Base-by-base conservation (phyloP, 805 yeast genomes). In the Metschnikowia hibisci region DNA sequence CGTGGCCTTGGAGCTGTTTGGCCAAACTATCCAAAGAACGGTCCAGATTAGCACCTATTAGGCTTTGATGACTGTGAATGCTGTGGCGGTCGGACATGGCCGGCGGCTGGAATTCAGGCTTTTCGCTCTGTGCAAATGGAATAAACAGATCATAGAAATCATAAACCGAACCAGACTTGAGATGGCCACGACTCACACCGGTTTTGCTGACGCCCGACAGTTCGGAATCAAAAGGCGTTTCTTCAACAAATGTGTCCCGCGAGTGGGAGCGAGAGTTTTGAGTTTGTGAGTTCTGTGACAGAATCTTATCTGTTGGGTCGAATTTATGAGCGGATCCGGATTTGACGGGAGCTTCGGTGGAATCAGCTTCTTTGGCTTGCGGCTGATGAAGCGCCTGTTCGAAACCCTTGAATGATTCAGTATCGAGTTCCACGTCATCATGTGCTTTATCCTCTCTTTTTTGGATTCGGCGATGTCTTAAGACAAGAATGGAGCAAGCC, bases 101-200 rank as follows among this genome's bases (percentile, higher is more conserved):
- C n/a, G 49, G 54, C 9, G 51, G 54, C 34, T 38, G 46, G 11
- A 7, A 29, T 4, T 20, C 20, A 8, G 34, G 28, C 6, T 41
- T 41, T 14, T 41, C 32, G 20, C 27, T 36, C 12, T 64, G 66
- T 38, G 69, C 44, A 7, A 69, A 58, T 3, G 76, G 76, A 42
- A 71, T 69, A 45, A 70, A 58, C 6, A 67, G 44, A 39, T 71
- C 73, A 57, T 71, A 71, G 47, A 69, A 69, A 44, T 69, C 74
- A 52, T 67, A 70, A 20, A 69, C 53, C 9, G 62, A 54, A n/a
- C 56, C 52, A 13, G 59, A 46, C 18, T 50, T 52, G n/a, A 50
- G 49, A 32, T 35, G 42, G 18, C 11, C 34, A n/a, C 33, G 28
- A 18, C 14, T 36, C 13, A 28, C 13, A n/a, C 33, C 26, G 14